These are phyloP conservation scores for Hyaloraphidium curvatum DNA, from an alignment of 192 early-diverging fungal genomes.

Conservation along the genomic window DNA sequence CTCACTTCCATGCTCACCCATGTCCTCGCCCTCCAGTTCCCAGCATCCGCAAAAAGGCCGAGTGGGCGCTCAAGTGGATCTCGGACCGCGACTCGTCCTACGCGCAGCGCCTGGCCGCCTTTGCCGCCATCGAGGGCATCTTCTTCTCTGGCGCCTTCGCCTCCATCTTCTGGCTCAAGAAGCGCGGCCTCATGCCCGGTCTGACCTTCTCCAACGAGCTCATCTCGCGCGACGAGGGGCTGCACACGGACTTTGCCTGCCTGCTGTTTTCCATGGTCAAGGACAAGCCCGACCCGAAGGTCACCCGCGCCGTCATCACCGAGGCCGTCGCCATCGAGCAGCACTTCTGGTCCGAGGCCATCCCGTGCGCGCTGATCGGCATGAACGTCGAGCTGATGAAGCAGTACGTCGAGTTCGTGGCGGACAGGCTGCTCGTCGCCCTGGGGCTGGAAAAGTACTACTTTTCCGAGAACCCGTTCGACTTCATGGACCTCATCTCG, in stretches of 20 bases:
- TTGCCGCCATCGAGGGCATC: slow-evolving; percentile 95
- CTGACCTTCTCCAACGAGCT: slow-evolving; percentile 96
- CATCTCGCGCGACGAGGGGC: slow-evolving; percentile 91
- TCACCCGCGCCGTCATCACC: slow-evolving; percentile 46
- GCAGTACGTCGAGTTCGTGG: slow-evolving; percentile 97
- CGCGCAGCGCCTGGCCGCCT: slow-evolving; percentile 81
- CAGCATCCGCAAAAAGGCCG: slow-evolving; percentile 87
- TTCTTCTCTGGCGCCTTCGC: slow-evolving; percentile 97
- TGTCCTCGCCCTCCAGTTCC: too few relatives aligned
- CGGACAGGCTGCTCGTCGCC: slow-evolving; percentile 78
- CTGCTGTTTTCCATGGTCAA: slow-evolving; percentile 68
- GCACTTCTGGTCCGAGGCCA: slow-evolving; percentile 82
- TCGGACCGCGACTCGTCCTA: slow-evolving; percentile 55
- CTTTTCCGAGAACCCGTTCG: slow-evolving; percentile 79
- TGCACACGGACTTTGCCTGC: slow-evolving; percentile 96
- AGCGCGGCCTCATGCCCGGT: slow-evolving; percentile 93
- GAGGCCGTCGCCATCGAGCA: slow-evolving; percentile 91
- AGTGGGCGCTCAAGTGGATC: slow-evolving; percentile 95
- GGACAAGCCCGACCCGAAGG: slow-evolving; percentile 43
- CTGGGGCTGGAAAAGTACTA: slow-evolving; percentile 73
- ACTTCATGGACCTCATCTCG: slow-evolving; percentile 98
- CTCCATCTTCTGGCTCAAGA: slow-evolving; percentile 99
- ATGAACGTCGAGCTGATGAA: slow-evolving; percentile 92
- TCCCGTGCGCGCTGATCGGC: slow-evolving; percentile 84
- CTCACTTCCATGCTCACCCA: slow-evolving; percentile 4